A percentile compares a stretch with the other conserved stretches of the same genome.
Evolutionary conservation across 75 land plant genomes (phyloP).

Genomic region (Gnetum montanum): DNA sequence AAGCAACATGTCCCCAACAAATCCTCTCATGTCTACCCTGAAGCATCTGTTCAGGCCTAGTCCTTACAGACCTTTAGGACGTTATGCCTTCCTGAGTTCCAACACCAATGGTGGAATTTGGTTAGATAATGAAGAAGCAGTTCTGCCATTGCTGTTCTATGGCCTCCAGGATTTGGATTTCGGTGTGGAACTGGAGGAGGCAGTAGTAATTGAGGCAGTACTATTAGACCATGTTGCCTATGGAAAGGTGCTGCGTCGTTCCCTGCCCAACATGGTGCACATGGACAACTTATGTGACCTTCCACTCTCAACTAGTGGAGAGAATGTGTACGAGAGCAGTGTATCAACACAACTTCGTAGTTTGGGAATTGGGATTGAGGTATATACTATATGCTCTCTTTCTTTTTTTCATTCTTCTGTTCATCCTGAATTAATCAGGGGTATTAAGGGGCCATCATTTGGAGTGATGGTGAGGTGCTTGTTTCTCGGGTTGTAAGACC

Average conservation of each 20-base stretch:
- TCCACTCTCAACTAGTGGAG: not conserved
- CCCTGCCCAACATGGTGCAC: not conserved
- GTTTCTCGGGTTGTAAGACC: too few relatives aligned
- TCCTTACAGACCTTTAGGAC: slow-evolving; percentile 61
- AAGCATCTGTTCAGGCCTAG: slow-evolving; percentile 21
- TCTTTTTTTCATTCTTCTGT: too few relatives aligned
- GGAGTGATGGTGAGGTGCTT: too few relatives aligned
- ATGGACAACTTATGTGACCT: not conserved
- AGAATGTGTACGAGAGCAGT: not conserved
- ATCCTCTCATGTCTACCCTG: slow-evolving; percentile 20
- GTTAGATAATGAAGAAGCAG: slow-evolving; percentile 34
- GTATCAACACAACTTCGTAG: not conserved
- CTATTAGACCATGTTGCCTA: not conserved
- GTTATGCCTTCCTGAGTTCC: slow-evolving; percentile 21
- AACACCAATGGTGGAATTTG: slow-evolving; percentile 18
- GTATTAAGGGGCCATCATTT: too few relatives aligned
- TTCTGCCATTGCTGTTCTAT: slow-evolving; percentile 43
- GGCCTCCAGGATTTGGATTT: slow-evolving; percentile 14
- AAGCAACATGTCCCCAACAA: slow-evolving; percentile 32
- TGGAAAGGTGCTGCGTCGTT: not conserved
- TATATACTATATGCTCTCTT: not conserved
- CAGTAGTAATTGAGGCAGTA: too few relatives aligned
- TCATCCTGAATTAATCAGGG: too few relatives aligned
- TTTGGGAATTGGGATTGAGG: not conserved
- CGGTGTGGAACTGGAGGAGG: not conserved